Evolutionary conservation across 768 basidiomycete genomes (phyloP).

Genomic region (Termitomyces sp.): DNA sequence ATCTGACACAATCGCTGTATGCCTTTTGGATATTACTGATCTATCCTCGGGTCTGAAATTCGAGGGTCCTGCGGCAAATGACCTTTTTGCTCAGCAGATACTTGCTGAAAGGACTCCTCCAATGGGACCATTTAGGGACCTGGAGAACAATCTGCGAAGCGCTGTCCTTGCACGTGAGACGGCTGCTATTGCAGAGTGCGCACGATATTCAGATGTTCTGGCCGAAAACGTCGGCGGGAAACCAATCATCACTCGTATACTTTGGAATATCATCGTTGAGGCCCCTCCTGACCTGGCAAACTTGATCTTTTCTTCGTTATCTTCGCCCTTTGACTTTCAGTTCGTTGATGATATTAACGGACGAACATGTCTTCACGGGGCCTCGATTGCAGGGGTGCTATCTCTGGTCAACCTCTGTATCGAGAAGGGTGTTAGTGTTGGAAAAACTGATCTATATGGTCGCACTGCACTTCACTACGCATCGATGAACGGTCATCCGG

Average conservation of each 20-base stretch:
- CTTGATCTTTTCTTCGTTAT: constrained; percentile 63
- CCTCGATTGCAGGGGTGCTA: constrained; percentile 77
- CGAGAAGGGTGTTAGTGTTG: constrained; percentile 59
- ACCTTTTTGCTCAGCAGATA: constrained; percentile 70
- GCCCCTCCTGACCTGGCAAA: constrained; percentile 70
- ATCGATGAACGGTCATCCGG: constrained; percentile 84
- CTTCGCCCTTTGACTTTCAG: constrained; percentile 75
- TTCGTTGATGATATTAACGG: constrained; percentile 98
- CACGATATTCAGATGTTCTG: constrained; percentile 64
- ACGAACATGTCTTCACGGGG: constrained; percentile 89
- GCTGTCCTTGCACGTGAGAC: constrained; percentile 62
- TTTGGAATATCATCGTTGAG: constrained; percentile 90
- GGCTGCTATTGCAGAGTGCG: constrained; percentile 60
- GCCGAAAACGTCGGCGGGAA: constrained; percentile 54
- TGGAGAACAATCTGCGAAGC: constrained; percentile 82
- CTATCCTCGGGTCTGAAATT: constrained; percentile 69
- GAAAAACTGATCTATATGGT: constrained; percentile 83
- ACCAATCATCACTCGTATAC: constrained; percentile 78
- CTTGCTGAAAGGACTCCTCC: constrained; percentile 54
- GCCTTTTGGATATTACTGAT: constrained; percentile 74
- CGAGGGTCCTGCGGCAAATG: constrained; percentile 72
- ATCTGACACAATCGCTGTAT: constrained; percentile 85
- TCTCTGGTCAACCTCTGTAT: constrained; percentile 81
- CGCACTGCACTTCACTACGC: constrained; percentile 95
- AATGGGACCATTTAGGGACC: constrained; percentile 76